Percentiles rank a stretch among this genome's conserved stretches.
Evolutionary conservation across 2,329 filamentous ascomycete species (phyloP).

Genomic region (Aspergillus carbonarius): DNA sequence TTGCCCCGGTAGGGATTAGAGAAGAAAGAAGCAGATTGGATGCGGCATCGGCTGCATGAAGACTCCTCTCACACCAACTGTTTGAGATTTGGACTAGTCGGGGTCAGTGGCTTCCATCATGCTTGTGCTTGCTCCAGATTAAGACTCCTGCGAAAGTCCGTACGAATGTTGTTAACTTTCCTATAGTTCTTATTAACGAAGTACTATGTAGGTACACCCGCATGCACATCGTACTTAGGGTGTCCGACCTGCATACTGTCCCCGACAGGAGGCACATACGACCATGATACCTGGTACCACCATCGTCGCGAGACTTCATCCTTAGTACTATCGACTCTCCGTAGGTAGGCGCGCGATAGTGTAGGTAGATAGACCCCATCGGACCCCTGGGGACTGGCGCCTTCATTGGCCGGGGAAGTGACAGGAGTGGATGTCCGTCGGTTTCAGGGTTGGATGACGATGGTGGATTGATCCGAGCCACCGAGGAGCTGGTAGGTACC

Average conservation of each 20-base stretch:
- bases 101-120: not conserved
- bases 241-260: not conserved
- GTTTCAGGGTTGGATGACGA: not conserved
- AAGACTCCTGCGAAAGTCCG: no score
- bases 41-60: slow-evolving; percentile 12
- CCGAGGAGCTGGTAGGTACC: not conserved
- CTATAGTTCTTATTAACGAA: no score
- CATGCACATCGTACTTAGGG: not conserved
- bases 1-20: slow-evolving; percentile 10
- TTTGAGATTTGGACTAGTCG: slow-evolving; percentile 20
- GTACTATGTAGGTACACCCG: not conserved
- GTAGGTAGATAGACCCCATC: not conserved
- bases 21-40: slow-evolving; percentile 9
- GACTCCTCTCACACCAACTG: slow-evolving; percentile 16
- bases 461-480: not conserved
- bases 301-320: not conserved
- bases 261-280: not conserved
- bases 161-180: no score
- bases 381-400: not conserved
- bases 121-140: no score
- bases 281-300: not conserved
- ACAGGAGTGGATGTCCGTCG: not conserved
- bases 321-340: not conserved
- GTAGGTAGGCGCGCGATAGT: not conserved
- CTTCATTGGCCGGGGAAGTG: not conserved